Evolutionary conservation across 208 protist genomes (phyloP), one percentile per base, ranked within the genome.

Genomic region (Jaenimonas drosophilae): DNA sequence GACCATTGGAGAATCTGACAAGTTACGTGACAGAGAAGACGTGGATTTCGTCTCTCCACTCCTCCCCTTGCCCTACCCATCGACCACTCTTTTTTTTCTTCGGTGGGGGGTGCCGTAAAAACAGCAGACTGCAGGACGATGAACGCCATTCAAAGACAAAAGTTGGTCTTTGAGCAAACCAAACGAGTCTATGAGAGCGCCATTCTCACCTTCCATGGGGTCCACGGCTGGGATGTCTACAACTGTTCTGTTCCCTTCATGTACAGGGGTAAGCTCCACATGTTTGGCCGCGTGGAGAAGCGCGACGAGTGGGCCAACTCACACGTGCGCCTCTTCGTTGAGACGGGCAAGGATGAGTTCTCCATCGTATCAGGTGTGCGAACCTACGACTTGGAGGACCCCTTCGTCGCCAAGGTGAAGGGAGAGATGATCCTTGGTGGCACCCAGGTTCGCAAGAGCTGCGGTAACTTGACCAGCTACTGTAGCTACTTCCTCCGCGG

Each of bases 161-260:
- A 55, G 20, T 20, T 40, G 4, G n/a, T 44, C n/a, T 55, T 55
- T 28, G 49, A 55, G 39, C 56, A 48, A 25, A 49, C 57, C 20
- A 46, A 65, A 50, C 49, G 51, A 31, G 52, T 76, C 3, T 73
- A 76, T 27, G 71, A 80, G 17, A 72, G 38, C 33, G 61, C 46
- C 0, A 32, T 80, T 1, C 44, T 80, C 24, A 75, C 66, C 36
- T 80, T 80, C 56, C 71, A 72, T 43, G 71, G 71, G 20, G 65
- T 80, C n/a, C 66, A 80, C n/a, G 71, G 71, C 1, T 65, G 53
- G 51, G 71, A 80, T 58, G 71, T 80, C 20, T 80, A 80, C 62
- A 80, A 80, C 47, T 80, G 71, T 52, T 80, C 71, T n/a, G 59
- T 71, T 2, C 71, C 71, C 14, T 80, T 80, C 52, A 58, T 49